Evolutionary conservation across 768 basidiomycete species (phyloP).

Genomic region (Sarcodon aspratus): DNA sequence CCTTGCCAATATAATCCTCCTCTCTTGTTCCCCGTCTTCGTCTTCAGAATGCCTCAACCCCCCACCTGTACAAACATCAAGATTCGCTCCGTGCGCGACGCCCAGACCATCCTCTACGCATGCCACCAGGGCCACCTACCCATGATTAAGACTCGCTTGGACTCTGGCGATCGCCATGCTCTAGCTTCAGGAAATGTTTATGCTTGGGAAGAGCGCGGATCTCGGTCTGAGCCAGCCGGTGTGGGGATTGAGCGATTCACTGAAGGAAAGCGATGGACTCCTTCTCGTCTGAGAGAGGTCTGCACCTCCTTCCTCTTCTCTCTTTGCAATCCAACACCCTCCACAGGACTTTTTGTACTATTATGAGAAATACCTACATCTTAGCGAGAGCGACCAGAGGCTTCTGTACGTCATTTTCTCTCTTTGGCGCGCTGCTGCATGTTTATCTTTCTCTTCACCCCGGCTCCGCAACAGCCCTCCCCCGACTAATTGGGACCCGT

Average conservation of each 20-base stretch:
- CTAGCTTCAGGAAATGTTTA: slow-evolving; percentile 42
- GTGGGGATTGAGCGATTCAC: slow-evolving; percentile 81
- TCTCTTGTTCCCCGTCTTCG: slow-evolving; percentile 12
- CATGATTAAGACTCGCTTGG: slow-evolving; percentile 69
- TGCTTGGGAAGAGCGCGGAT: slow-evolving; percentile 67
- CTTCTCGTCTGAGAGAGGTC: slow-evolving; percentile 76
- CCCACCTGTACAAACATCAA: slow-evolving; percentile 65
- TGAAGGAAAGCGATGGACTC: slow-evolving; percentile 74
- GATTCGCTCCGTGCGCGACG: slow-evolving; percentile 68
- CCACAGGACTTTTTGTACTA: slow-evolving; percentile 76
- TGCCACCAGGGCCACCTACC: slow-evolving; percentile 50
- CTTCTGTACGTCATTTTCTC: neutral
- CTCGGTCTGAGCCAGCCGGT: slow-evolving; percentile 64
- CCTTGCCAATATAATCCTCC: slow-evolving; percentile 1
- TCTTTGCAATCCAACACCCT: neutral
- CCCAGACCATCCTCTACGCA: slow-evolving; percentile 73
- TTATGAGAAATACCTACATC: slow-evolving; percentile 40
- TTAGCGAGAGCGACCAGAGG: slow-evolving; percentile 18
- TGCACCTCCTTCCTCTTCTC: slow-evolving; percentile 11
- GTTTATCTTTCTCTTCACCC: neutral
- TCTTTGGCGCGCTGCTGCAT: neutral
- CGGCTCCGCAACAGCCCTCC: slow-evolving; percentile 23
- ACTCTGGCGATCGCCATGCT: slow-evolving; percentile 51
- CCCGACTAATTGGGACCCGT: slow-evolving; percentile 45
- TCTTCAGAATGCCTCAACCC: slow-evolving; percentile 31